These are phyloP conservation scores for Trichoderma aggressivum DNA, from an alignment of 2,329 filamentous ascomycete species.

Conservation along the genomic window DNA sequence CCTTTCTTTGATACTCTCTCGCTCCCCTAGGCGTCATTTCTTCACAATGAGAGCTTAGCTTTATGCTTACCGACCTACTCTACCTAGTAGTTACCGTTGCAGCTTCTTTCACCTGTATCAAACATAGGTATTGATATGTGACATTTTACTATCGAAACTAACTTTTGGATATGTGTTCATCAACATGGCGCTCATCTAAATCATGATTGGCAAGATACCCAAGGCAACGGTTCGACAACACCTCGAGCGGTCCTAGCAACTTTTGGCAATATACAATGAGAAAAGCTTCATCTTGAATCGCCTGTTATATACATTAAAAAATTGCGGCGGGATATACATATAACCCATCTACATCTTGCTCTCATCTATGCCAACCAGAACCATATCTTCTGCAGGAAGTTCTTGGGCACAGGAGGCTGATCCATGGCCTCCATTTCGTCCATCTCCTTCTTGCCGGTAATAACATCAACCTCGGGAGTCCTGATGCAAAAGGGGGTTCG, in stretches of 20 bases:
- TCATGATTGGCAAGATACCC: neutral
- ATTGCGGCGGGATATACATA: neutral
- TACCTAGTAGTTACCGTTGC: no score
- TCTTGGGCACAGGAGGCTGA: conserved; percentile 45
- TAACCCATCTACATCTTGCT: neutral
- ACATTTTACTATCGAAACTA: neutral
- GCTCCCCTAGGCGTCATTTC: no score
- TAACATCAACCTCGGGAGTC: conserved; percentile 51
- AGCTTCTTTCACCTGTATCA: neutral
- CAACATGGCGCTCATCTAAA: neutral
- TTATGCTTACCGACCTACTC: no score
- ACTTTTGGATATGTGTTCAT: neutral
- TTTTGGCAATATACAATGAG: neutral
- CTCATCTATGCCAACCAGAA: conserved; percentile 50
- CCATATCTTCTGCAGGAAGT: conserved; percentile 51
- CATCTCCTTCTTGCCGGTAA: conserved; percentile 60
- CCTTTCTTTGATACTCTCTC: no score
- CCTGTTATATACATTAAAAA: conserved; percentile 1
- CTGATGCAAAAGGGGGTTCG: conserved; percentile 43
- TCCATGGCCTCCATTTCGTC: conserved; percentile 54
- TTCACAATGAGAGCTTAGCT: no score
- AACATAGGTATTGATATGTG: neutral
- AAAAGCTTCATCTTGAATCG: neutral
- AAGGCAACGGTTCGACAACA: neutral
- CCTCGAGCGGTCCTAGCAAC: neutral